A percentile compares a stretch with the other conserved stretches of the same genome.
Conservation (phyloP, 371 early-diverging fungal species). For the Mortierella sp. region DNA sequence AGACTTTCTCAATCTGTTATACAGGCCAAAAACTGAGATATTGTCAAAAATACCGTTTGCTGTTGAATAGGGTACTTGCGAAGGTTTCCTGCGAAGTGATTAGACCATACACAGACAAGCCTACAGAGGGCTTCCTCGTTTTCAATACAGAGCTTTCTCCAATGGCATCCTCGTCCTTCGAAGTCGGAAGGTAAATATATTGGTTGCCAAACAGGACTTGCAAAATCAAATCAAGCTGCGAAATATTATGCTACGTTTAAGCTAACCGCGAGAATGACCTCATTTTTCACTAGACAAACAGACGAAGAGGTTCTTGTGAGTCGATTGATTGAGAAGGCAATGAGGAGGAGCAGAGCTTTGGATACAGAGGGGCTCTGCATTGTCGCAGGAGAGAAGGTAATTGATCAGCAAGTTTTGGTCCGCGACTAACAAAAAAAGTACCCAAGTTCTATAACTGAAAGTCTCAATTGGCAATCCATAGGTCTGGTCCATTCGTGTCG, state of each 20-base stretch:
- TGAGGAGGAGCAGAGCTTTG: slow-evolving; percentile 87
- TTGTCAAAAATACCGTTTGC: background rate
- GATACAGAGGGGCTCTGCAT: slow-evolving; percentile 98
- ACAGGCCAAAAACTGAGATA: no score
- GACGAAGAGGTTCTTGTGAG: slow-evolving; percentile 88
- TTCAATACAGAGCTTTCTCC: slow-evolving; percentile 90
- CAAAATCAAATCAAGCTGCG: no score
- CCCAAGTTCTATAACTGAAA: background rate
- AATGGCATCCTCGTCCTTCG: slow-evolving; percentile 85
- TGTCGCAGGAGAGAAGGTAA: slow-evolving; percentile 91
- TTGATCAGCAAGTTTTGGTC: no score
- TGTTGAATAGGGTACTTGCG: slow-evolving; percentile 75
- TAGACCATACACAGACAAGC: slow-evolving; percentile 81
- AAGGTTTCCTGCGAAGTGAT: slow-evolving; percentile 88
- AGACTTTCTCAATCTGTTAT: no score
- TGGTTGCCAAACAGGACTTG: background rate
- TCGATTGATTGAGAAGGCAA: slow-evolving; percentile 88
- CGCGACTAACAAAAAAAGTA: no score
- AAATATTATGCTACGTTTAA: no score
- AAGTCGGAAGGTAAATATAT: slow-evolving; percentile 66
- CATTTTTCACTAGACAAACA: slow-evolving; percentile 72
- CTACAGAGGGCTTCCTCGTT: slow-evolving; percentile 86
- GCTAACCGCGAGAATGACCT: no score
- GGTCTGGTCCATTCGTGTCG: slow-evolving; percentile 94
- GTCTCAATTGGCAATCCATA: slow-evolving; percentile 30